Evolutionary conservation across 2,329 filamentous ascomycete species (phyloP).

Genomic region (Diatrype stigma): DNA sequence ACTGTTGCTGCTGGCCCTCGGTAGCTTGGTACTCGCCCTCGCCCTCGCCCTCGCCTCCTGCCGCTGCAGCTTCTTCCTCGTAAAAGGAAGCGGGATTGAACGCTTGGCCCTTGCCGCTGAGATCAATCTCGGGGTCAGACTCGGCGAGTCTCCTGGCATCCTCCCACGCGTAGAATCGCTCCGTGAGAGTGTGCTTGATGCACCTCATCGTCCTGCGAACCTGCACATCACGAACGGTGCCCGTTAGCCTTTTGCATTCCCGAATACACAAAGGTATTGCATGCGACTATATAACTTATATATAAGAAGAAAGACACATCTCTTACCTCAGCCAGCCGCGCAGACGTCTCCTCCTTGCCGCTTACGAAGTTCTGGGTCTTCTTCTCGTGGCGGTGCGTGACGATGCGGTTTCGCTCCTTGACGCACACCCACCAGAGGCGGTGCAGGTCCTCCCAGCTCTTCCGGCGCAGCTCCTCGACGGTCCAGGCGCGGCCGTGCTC

Average conservation of each 20-base stretch:
- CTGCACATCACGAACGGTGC: slow-evolving; percentile 38
- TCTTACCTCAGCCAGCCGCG: slow-evolving; percentile 62
- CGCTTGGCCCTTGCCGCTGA: slow-evolving; percentile 44
- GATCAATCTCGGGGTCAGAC: slow-evolving; percentile 62
- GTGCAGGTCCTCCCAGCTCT: slow-evolving; percentile 93
- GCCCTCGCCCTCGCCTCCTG: slow-evolving; percentile 26
- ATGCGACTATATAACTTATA: background rate
- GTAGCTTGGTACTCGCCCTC: slow-evolving; percentile 3
- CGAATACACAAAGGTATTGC: background rate
- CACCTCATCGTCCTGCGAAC: slow-evolving; percentile 71
- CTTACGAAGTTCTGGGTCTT: slow-evolving; percentile 64
- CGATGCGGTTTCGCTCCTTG: slow-evolving; percentile 83
- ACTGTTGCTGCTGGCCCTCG: background rate
- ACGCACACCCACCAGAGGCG: slow-evolving; percentile 90
- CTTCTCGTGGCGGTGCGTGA: slow-evolving; percentile 71
- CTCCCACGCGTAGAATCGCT: slow-evolving; percentile 84
- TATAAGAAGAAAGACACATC: background rate
- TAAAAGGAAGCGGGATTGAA: slow-evolving; percentile 44
- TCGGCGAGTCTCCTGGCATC: slow-evolving; percentile 65
- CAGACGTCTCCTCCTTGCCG: slow-evolving; percentile 63
- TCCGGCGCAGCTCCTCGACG: slow-evolving; percentile 77
- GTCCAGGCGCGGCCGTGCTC: slow-evolving; percentile 80
- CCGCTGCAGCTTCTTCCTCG: slow-evolving; percentile 31
- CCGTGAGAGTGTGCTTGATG: slow-evolving; percentile 82
- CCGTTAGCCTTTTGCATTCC: slow-evolving; percentile 6